Percentiles rank a stretch among this genome's conserved stretches.
Conservation (phyloP, 495 filamentous ascomycete species). For the Platismatia glauca region DNA sequence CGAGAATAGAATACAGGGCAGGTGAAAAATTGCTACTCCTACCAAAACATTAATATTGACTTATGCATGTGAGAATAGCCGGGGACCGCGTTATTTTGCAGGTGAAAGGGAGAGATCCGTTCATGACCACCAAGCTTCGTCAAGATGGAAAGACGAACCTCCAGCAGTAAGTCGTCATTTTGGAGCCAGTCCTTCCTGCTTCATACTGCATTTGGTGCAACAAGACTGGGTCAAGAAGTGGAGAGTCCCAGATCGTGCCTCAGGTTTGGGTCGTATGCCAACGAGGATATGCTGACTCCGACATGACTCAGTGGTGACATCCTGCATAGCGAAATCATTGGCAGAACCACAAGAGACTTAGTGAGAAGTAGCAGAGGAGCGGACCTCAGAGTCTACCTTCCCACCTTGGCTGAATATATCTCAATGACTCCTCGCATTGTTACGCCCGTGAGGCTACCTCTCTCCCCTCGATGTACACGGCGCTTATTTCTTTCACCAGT, state of each 20-base stretch:
- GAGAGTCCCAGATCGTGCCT: not conserved
- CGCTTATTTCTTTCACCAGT: slow-evolving; percentile 20
- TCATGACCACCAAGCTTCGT: slow-evolving; percentile 44
- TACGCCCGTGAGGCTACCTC: slow-evolving; percentile 49
- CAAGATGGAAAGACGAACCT: slow-evolving; percentile 37
- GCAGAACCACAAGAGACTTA: slow-evolving; percentile 45
- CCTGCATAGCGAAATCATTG: slow-evolving; percentile 54
- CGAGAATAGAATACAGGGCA: slow-evolving; percentile 1
- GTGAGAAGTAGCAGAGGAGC: slow-evolving; percentile 44
- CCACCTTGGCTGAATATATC: slow-evolving; percentile 65
- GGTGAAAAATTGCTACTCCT: not conserved
- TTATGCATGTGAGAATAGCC: slow-evolving; percentile 30
- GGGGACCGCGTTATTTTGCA: slow-evolving; percentile 52
- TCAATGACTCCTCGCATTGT: slow-evolving; percentile 53
- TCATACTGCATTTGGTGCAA: not conserved
- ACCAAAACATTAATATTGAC: not conserved
- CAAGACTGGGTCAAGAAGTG: not conserved
- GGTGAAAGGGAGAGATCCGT: slow-evolving; percentile 34
- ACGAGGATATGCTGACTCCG: not conserved
- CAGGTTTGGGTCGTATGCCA: not conserved
- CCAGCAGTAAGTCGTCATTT: slow-evolving; percentile 21
- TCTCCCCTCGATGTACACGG: not conserved
- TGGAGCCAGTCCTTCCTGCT: not conserved
- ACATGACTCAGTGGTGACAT: slow-evolving; percentile 35
- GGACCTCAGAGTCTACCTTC: slow-evolving; percentile 48